Evolutionary conservation across 257 asterid species (phyloP).

Genomic region (Plectranthus barbatus): DNA sequence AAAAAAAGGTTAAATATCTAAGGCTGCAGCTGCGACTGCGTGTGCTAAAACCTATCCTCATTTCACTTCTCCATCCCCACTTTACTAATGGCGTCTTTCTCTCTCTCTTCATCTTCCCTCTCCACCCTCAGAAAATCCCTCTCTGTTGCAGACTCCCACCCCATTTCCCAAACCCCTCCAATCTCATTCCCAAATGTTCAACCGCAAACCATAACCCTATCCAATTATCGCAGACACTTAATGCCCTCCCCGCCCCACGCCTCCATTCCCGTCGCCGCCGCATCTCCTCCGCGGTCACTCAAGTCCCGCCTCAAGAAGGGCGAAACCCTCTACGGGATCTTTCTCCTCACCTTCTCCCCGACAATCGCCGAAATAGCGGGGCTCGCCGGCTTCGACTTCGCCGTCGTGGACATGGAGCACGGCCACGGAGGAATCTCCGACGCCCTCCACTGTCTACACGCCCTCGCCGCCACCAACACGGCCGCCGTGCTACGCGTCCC

Average conservation of each 20-base stretch:
- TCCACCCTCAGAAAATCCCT: conserved; percentile 30
- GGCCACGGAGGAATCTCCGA: conserved; percentile 73
- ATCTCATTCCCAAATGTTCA: conserved; percentile 7
- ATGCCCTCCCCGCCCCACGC: conserved; percentile 16
- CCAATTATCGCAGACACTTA: conserved; percentile 11
- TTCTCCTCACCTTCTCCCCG: conserved; percentile 72
- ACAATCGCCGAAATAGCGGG: conserved; percentile 77
- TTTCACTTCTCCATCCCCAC: too few species aligned
- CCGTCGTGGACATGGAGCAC: conserved; percentile 84
- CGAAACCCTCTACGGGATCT: conserved; percentile 70
- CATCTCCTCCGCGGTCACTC: conserved; percentile 26
- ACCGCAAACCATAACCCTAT: conserved; percentile 16
- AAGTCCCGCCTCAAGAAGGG: conserved; percentile 60
- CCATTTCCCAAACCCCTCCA: conserved; percentile 7
- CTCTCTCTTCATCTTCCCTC: conserved; percentile 21
- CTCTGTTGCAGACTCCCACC: background rate
- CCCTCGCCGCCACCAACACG: conserved; percentile 58
- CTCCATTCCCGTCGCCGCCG: conserved; percentile 8
- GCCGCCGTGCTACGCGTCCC: conserved; percentile 75
- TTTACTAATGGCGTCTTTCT: conserved; percentile 26
- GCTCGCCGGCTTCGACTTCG: conserved; percentile 72
- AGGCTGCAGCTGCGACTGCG: too few species aligned
- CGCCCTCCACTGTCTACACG: conserved; percentile 68
- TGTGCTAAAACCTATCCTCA: too few species aligned
- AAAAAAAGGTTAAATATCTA: too few species aligned